Conservation (phyloP, 176 grass and related monocot species). For the Melocanna baccifera region DNA sequence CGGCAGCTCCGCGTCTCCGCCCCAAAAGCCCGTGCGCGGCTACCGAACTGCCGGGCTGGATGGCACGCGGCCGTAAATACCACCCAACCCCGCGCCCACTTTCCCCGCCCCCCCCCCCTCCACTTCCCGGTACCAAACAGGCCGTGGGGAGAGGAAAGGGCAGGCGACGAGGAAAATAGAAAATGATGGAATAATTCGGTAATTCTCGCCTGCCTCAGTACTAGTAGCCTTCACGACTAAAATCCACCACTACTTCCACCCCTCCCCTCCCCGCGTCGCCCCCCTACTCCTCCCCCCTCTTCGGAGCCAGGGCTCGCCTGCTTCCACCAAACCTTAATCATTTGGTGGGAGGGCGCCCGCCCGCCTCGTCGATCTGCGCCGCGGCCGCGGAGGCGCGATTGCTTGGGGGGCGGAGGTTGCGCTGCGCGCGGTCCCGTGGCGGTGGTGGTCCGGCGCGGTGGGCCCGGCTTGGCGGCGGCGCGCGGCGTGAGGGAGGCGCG, state of each 20-base stretch:
- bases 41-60: background rate
- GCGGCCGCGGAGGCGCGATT: background rate
- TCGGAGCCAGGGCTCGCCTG: constrained; percentile 2
- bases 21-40: constrained; percentile 29
- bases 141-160: background rate
- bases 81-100: background rate
- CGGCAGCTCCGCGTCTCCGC: constrained; percentile 20
- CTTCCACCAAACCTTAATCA: constrained; percentile 39
- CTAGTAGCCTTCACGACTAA: constrained; percentile 63
- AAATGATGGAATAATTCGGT: background rate
- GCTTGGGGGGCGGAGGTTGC: background rate
- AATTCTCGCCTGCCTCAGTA: background rate
- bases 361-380: constrained; percentile 34
- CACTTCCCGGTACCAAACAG: background rate
- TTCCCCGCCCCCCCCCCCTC: background rate
- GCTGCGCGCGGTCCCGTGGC: background rate
- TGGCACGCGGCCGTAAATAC: constrained; percentile 19
- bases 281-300: background rate
- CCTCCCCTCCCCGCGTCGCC: constrained; percentile 19
- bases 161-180: background rate
- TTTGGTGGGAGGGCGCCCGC: background rate
- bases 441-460: background rate
- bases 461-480: background rate
- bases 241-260: constrained; percentile 35
- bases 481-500: background rate